Percentiles rank a stretch among this genome's conserved stretches.
Evolutionary conservation across 2,329 filamentous ascomycete genomes (phyloP).

Genomic region (Colletotrichum neosansevieriae): DNA sequence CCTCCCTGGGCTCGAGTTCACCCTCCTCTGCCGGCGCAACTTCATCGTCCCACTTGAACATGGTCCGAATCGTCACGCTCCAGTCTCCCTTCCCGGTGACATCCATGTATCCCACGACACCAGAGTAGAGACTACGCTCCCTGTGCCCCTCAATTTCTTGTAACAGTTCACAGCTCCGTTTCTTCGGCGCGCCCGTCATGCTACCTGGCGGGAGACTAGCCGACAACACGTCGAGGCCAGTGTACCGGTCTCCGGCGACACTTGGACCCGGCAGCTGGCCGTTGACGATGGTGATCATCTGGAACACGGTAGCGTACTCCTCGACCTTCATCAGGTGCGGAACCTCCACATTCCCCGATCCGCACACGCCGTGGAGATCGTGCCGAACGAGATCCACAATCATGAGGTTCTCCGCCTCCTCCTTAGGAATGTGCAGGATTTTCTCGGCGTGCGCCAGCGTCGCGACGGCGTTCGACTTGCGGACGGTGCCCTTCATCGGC

Average conservation of each 20-base stretch:
- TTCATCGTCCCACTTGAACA: constrained; percentile 80
- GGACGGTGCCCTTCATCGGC: constrained; percentile 97
- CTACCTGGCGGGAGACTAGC: constrained; percentile 87
- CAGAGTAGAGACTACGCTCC: constrained; percentile 84
- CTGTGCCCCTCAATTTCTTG: constrained; percentile 72
- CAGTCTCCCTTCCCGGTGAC: constrained; percentile 88
- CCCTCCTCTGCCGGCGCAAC: constrained; percentile 45
- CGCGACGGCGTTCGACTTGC: constrained; percentile 73
- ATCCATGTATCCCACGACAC: constrained; percentile 91
- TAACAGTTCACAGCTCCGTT: constrained; percentile 88
- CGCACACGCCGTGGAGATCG: constrained; percentile 88
- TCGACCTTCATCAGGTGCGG: constrained; percentile 87
- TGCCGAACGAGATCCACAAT: constrained; percentile 97
- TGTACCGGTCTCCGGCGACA: constrained; percentile 52
- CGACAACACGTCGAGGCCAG: constrained; percentile 81
- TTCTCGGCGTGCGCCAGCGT: constrained; percentile 79
- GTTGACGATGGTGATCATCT: constrained; percentile 90
- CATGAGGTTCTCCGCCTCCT: constrained; percentile 97
- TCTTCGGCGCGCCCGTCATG: constrained; percentile 98
- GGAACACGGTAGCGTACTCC: constrained; percentile 90
- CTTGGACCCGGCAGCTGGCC: constrained; percentile 65
- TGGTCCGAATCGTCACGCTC: constrained; percentile 88
- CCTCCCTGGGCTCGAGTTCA: constrained; percentile 57
- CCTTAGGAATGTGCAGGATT: constrained; percentile 85
- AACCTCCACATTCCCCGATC: constrained; percentile 78